Percentiles rank a stretch among this genome's conserved stretches.
phyloP scores from a whole-genome alignment of 75 land plant genomes.

The Azolla pinnata region DNA sequence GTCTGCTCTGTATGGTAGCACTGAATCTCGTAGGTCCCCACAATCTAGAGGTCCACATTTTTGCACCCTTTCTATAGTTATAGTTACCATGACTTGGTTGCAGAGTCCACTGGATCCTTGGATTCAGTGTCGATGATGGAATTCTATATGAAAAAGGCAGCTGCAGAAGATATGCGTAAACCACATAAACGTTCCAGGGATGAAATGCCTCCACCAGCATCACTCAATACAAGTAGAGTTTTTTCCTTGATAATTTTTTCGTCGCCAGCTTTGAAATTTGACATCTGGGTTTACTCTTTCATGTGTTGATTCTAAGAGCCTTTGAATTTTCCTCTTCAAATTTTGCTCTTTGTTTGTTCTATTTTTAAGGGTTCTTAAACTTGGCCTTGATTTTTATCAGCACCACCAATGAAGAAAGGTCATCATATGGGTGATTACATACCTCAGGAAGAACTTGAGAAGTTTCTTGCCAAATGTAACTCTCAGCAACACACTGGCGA shows the following conservation, averaged over 20 bases:
- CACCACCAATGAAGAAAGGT: constrained; percentile 50
- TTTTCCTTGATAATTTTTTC: too few species aligned
- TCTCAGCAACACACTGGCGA: constrained; percentile 60
- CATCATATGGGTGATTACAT: constrained; percentile 99
- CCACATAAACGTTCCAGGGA: constrained; percentile 70
- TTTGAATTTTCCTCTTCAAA: too few species aligned
- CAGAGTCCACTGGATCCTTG: constrained; percentile 25
- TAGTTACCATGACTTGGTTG: too few species aligned
- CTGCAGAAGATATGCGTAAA: constrained; percentile 69
- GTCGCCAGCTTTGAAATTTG: too few species aligned
- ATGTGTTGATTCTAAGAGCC: too few species aligned
- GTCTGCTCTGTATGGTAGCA: constrained; percentile 68
- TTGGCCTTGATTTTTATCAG: not conserved
- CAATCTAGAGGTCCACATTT: not conserved
- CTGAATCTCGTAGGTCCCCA: constrained; percentile 9
- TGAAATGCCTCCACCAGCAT: constrained; percentile 96
- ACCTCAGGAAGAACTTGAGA: constrained; percentile 91
- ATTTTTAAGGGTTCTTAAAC: too few species aligned
- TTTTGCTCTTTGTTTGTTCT: too few species aligned
- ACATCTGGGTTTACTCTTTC: too few species aligned
- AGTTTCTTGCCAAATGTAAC: constrained; percentile 79
- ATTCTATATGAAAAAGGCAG: constrained; percentile 97
- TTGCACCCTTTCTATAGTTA: too few species aligned
- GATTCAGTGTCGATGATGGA: constrained; percentile 99
- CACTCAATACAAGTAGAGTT: constrained; percentile 25